Evolutionary conservation across 2,329 filamentous ascomycete genomes (phyloP).

Genomic region (Claviceps maximensis): DNA sequence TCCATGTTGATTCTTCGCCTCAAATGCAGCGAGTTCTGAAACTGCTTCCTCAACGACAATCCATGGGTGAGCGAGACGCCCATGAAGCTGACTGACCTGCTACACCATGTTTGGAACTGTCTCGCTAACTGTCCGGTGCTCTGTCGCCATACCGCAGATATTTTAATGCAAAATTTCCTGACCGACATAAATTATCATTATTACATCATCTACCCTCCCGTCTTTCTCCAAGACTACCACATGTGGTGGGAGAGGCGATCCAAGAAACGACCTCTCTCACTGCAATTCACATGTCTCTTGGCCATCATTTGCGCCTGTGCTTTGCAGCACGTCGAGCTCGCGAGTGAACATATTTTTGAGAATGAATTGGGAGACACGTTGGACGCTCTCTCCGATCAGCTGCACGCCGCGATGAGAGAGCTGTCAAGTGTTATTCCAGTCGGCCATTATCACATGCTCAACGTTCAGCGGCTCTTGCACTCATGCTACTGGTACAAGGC

Average conservation of each 20-base stretch:
- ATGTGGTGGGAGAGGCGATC: slow-evolving; percentile 17
- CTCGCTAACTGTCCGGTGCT: neutral
- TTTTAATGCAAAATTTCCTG: slow-evolving; percentile 16
- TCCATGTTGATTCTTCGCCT: slow-evolving; percentile 9
- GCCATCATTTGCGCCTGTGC: slow-evolving; percentile 17
- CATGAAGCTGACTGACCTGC: neutral
- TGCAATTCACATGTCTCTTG: slow-evolving; percentile 19
- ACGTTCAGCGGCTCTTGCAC: slow-evolving; percentile 18
- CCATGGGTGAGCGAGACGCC: slow-evolving; percentile 12
- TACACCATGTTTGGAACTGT: neutral
- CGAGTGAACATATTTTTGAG: slow-evolving; percentile 11
- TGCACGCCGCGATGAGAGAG: slow-evolving; percentile 14
- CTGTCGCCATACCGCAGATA: slow-evolving; percentile 11
- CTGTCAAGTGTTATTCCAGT: slow-evolving; percentile 15
- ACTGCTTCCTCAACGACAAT: slow-evolving; percentile 12
- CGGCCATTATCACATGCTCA: slow-evolving; percentile 16
- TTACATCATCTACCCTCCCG: slow-evolving; percentile 19
- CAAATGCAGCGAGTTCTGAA: slow-evolving; percentile 14
- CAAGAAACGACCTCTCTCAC: slow-evolving; percentile 10
- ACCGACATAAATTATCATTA: slow-evolving; percentile 20
- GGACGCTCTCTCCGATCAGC: slow-evolving; percentile 13
- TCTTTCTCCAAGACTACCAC: slow-evolving; percentile 17
- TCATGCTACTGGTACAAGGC: slow-evolving; percentile 21
- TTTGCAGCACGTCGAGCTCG: slow-evolving; percentile 15
- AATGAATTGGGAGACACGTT: slow-evolving; percentile 9